phyloP scores from a whole-genome alignment of 176 grass and related monocot species.

The Thinopyrum elongatum region DNA sequence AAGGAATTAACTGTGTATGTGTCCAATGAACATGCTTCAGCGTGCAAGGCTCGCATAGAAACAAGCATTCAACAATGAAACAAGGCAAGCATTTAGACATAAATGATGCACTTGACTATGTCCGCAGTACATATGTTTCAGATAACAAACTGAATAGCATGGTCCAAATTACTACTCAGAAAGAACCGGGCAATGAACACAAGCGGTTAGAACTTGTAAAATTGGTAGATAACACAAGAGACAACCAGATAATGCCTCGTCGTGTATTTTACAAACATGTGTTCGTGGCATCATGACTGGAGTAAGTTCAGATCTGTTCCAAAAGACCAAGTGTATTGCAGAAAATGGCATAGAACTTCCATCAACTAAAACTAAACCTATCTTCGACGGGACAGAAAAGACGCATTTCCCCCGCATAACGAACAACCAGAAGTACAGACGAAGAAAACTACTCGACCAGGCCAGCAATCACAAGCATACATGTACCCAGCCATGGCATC shows the following conservation, averaged over 20 bases:
- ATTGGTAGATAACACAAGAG: too few species aligned
- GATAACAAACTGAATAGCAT: too few species aligned
- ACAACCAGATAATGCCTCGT: too few species aligned
- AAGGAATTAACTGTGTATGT: neutral
- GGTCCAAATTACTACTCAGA: neutral
- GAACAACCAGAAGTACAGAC: neutral
- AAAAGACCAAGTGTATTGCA: neutral
- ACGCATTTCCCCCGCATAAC: too few species aligned
- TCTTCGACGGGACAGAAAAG: neutral
- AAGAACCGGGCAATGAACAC: neutral
- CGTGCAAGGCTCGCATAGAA: neutral
- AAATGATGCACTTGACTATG: too few species aligned
- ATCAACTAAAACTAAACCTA: neutral
- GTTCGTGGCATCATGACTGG: neutral
- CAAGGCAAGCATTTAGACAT: too few species aligned
- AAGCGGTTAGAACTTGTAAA: neutral
- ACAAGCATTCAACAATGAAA: too few species aligned
- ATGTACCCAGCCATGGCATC: neutral
- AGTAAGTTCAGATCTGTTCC: neutral
- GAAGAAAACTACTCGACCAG: neutral
- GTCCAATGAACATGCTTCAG: neutral
- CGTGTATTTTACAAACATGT: too few species aligned
- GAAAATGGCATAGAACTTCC: neutral
- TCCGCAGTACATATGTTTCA: neutral
- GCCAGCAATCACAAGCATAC: neutral